These are phyloP conservation scores for Xenoacremonium recifei DNA, from an alignment of 2,329 filamentous ascomycete species.

Conservation along the genomic window DNA sequence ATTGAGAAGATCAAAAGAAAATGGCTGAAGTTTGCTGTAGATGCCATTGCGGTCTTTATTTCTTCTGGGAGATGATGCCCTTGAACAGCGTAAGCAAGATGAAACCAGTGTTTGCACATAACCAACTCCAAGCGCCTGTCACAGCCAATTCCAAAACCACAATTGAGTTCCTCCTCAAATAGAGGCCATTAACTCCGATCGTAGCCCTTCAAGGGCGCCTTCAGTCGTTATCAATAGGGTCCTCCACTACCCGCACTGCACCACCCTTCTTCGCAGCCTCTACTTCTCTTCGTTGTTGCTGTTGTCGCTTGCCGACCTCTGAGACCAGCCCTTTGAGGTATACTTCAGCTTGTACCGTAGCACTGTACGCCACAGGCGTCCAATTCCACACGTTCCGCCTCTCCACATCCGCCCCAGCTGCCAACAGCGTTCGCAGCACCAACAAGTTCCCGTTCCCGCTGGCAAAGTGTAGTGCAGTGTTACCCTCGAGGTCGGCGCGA, in stretches of 20 bases:
- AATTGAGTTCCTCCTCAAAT: too few species aligned
- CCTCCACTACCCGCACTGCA: slow-evolving; percentile 44
- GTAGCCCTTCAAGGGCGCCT: background rate
- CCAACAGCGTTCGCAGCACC: slow-evolving; percentile 72
- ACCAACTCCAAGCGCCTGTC: too few species aligned
- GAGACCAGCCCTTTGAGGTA: slow-evolving; percentile 76
- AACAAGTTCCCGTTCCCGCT: slow-evolving; percentile 78
- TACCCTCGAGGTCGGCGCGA: slow-evolving; percentile 68
- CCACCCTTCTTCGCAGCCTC: slow-evolving; percentile 41
- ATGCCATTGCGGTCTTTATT: too few species aligned
- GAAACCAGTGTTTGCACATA: too few species aligned
- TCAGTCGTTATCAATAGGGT: too few species aligned
- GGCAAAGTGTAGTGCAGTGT: slow-evolving; percentile 84
- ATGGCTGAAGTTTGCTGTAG: too few species aligned
- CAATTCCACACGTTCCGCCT: slow-evolving; percentile 74
- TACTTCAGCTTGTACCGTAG: slow-evolving; percentile 79
- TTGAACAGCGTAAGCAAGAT: too few species aligned
- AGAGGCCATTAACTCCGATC: too few species aligned
- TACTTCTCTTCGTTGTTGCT: slow-evolving; percentile 38
- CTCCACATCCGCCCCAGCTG: slow-evolving; percentile 73
- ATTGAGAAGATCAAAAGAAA: too few species aligned
- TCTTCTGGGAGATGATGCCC: too few species aligned
- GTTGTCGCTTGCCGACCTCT: slow-evolving; percentile 63
- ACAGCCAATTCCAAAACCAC: too few species aligned
- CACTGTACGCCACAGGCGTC: slow-evolving; percentile 80